Base-by-base conservation (phyloP, 805 yeast species). In the Lachancea mirantina region DNA sequence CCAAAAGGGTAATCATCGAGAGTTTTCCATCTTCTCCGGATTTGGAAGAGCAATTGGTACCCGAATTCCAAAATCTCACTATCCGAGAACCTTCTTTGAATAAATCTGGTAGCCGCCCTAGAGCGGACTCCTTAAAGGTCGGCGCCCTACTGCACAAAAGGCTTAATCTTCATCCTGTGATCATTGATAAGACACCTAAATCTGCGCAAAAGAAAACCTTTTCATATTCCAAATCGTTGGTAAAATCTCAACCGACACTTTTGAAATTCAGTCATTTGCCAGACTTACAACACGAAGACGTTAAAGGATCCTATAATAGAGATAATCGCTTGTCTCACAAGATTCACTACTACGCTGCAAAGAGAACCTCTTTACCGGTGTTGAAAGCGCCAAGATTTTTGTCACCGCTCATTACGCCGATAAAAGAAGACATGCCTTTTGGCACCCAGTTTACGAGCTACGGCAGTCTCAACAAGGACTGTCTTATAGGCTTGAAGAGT, bases 101-200 rank as follows among this genome's bases (percentile, higher is more conserved):
- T n/a, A n/a, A n/a, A n/a, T n/a, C n/a, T n/a, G n/a, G n/a, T n/a
- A n/a, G n/a, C n/a, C n/a, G n/a, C n/a, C n/a, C n/a, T n/a, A n/a
- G n/a, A n/a, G n/a, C n/a, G n/a, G n/a, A n/a, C n/a, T n/a, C 26
- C 14, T 13, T 52, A 27, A 36, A 50, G 26, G 57, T 62, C 20
- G 70, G 70, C 5, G 64, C 65, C 13, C 44, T 55, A 20, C 46
- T 65, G 9, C 46, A 62, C 40, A 57, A 61, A n/a, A 64, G 61
- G 32, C 55, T 65, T 64, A 64, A 65, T 38, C 48, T 64, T 14
- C 55, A 55, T 29, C 66, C 70, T 0, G 52, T 63, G 2, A 42
- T 62, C 23, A 49, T 63, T 19, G 53, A 52, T 8, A 50, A 61
- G 19, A 60, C 62, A 3, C 38, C 41, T 3, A 33, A 38, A 18